These are phyloP conservation scores for Botrytis tulipae DNA, from an alignment of 2,329 filamentous ascomycete species.

Conservation along the genomic window DNA sequence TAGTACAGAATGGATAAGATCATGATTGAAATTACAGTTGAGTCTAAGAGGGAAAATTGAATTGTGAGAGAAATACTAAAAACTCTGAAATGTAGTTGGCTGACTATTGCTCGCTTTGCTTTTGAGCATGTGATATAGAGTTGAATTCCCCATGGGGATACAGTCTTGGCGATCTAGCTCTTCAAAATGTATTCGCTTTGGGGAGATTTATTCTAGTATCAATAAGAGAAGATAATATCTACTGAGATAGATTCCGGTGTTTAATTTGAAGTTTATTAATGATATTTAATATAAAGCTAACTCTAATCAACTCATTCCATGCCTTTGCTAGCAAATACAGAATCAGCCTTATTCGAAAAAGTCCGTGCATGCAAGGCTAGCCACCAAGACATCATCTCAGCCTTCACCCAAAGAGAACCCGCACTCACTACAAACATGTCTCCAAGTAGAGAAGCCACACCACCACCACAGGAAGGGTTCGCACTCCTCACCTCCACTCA, in stretches of 20 bases:
- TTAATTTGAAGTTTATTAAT: background rate
- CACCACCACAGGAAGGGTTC: slow-evolving; percentile 29
- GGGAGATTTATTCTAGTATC: background rate
- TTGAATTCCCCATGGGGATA: background rate
- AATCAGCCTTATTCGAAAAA: background rate
- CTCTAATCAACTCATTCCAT: background rate
- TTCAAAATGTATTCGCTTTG: background rate
- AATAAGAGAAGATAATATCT: background rate
- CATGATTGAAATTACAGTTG: background rate
- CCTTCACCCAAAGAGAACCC: background rate
- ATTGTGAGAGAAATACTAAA: too few species aligned
- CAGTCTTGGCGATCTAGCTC: background rate
- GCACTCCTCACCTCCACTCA: slow-evolving; percentile 69
- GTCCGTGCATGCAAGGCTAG: slow-evolving; percentile 11
- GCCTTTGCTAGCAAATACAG: background rate
- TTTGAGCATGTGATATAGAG: background rate
- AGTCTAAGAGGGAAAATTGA: background rate
- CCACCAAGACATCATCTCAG: background rate
- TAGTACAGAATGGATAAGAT: background rate
- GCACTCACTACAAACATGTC: slow-evolving; percentile 19
- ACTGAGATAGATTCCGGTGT: too few species aligned
- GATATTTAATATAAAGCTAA: background rate
- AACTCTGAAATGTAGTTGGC: background rate
- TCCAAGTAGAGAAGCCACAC: slow-evolving; percentile 27
- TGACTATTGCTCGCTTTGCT: background rate